These are phyloP conservation scores for Fusarium musae DNA, from an alignment of 2,329 filamentous ascomycete species.

Conservation along the genomic window DNA sequence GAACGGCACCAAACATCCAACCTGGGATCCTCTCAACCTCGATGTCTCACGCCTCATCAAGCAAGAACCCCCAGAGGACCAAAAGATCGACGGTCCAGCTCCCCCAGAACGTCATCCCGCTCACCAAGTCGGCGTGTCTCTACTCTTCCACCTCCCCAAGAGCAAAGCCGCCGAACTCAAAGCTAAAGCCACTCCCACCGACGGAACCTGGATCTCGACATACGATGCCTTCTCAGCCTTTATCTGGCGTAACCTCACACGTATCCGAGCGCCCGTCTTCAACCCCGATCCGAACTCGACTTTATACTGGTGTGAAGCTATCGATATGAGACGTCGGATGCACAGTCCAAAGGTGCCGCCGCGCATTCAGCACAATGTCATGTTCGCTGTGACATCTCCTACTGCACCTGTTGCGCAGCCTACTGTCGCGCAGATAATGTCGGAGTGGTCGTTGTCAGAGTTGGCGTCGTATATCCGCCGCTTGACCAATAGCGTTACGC, in stretches of 20 bases:
- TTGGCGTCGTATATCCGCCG: conserved; percentile 52
- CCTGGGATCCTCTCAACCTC: conserved; percentile 51
- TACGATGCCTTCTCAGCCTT: conserved; percentile 58
- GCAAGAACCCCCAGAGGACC: conserved; percentile 41
- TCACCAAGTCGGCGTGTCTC: conserved; percentile 37
- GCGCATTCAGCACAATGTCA: conserved; percentile 52
- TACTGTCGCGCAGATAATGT: conserved; percentile 50
- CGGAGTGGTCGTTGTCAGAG: conserved; percentile 48
- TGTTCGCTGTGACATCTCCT: conserved; percentile 44
- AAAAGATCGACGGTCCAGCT: conserved; percentile 48
- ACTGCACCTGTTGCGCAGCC: conserved; percentile 44
- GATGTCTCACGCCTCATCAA: conserved; percentile 50
- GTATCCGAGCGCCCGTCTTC: conserved; percentile 49
- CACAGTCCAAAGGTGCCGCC: conserved; percentile 46
- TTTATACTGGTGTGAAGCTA: conserved; percentile 50
- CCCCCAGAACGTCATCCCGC: conserved; percentile 44
- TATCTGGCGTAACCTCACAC: conserved; percentile 54
- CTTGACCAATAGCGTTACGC: conserved; percentile 50
- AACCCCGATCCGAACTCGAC: conserved; percentile 44
- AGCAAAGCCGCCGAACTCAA: conserved; percentile 57
- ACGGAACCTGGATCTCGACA: conserved; percentile 56
- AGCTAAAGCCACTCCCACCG: conserved; percentile 46
- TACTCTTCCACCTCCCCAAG: conserved; percentile 57
- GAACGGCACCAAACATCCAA: conserved; percentile 44
- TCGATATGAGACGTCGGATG: conserved; percentile 53